A percentile compares a stretch with the other conserved stretches of the same genome.
Conservation (phyloP, 768 basidiomycete genomes). For the Rhizopogon sp. region DNA sequence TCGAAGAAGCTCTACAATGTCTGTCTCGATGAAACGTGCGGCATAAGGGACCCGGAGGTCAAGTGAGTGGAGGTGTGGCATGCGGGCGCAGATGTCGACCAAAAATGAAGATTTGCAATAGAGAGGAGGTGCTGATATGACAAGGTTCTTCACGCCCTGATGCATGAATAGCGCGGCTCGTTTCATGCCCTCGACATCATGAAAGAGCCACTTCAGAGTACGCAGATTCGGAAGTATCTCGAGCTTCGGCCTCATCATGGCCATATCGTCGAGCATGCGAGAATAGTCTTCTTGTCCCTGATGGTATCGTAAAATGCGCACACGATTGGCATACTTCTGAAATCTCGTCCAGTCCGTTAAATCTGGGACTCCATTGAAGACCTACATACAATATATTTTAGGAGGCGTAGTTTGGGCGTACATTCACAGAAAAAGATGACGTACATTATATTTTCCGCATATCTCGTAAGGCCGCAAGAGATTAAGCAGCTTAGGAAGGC, state of each 20-base stretch:
- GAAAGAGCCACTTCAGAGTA: conserved; percentile 41
- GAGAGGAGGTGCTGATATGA: conserved; percentile 4
- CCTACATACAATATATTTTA: conserved; percentile 20
- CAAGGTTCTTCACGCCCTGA: conserved; percentile 37
- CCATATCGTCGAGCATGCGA: conserved; percentile 42
- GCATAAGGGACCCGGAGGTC: conserved; percentile 40
- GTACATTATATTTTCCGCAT: no score
- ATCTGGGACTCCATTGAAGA: conserved; percentile 36
- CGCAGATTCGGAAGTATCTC: conserved; percentile 30
- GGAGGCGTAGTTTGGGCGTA: no score
- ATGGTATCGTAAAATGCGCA: conserved; percentile 30
- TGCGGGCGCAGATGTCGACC: conserved; percentile 39
- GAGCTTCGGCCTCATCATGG: conserved; percentile 50
- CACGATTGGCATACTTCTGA: conserved; percentile 26
- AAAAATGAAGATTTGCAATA: conserved; percentile 18
- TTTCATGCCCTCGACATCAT: conserved; percentile 11
- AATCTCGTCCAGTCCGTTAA: conserved; percentile 49
- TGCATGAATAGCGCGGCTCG: conserved; percentile 57
- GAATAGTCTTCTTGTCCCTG: conserved; percentile 7
- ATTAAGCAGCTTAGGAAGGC: conserved; percentile 40
- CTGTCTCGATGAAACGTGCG: conserved; percentile 34
- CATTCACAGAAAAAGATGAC: no score
- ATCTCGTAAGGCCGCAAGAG: conserved; percentile 10
- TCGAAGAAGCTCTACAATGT: conserved; percentile 34
- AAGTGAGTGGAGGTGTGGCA: conserved; percentile 45